Percentiles rank a stretch among this genome's conserved stretches.
These are phyloP conservation scores for Bryoglossum gracile DNA, from an alignment of 495 filamentous ascomycete genomes.

Conservation along the genomic window DNA sequence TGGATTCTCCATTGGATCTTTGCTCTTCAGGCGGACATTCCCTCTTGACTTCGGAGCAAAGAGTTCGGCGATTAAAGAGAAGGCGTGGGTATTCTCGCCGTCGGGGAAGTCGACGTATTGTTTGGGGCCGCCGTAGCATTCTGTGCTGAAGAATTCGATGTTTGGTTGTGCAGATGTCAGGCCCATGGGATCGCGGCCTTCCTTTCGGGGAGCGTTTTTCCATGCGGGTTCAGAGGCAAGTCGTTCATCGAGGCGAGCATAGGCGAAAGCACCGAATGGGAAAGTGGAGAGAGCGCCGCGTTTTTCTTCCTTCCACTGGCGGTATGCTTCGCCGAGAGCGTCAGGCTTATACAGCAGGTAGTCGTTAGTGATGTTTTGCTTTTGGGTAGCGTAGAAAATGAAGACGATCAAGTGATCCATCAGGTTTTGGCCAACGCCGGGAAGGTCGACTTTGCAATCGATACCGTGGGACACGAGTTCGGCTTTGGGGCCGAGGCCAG, in stretches of 20 bases:
- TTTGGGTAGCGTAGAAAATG: constrained; percentile 35
- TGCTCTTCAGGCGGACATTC: constrained; percentile 39
- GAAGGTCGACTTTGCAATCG: constrained; percentile 45
- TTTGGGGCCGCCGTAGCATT: constrained; percentile 46
- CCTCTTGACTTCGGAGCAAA: constrained; percentile 31
- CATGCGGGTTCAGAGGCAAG: constrained; percentile 38
- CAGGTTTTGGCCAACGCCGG: constrained; percentile 59
- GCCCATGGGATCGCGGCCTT: constrained; percentile 46
- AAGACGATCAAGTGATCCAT: constrained; percentile 53
- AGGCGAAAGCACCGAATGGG: constrained; percentile 49
- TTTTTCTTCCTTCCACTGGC: constrained; percentile 42
- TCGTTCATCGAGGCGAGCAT: constrained; percentile 43
- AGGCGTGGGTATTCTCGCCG: constrained; percentile 38
- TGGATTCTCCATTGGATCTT: constrained; percentile 48
- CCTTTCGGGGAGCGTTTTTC: constrained; percentile 32
- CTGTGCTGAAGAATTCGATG: constrained; percentile 45
- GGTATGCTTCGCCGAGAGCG: constrained; percentile 35
- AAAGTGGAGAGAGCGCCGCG: constrained; percentile 43
- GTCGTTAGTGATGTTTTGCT: constrained; percentile 40
- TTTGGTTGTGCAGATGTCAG: constrained; percentile 41
- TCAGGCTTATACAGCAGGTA: constrained; percentile 34
- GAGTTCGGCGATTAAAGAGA: constrained; percentile 24
- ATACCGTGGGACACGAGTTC: constrained; percentile 46
- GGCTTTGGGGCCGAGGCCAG: constrained; percentile 48
- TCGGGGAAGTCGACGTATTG: constrained; percentile 41